Evolutionary conservation across 2,329 filamentous ascomycete genomes (phyloP), one percentile per base, ranked within the genome.

Genomic region (Ophidiomyces ophidiicola): DNA sequence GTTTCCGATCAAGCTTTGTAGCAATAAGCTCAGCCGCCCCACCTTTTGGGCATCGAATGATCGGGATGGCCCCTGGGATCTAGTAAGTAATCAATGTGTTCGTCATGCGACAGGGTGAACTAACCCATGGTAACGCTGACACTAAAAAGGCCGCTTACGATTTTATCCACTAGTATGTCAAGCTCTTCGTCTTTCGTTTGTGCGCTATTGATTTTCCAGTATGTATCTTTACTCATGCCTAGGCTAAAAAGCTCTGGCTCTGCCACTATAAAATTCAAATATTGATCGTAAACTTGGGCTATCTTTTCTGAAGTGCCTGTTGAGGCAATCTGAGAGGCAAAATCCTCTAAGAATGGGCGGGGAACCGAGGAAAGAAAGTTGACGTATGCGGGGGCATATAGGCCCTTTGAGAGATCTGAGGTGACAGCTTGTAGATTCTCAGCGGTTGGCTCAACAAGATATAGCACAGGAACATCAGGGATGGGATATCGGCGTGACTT

Each of bases 81-180:
- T 36, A 44, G 47, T 61, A 44, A 63, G 56, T 34, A 28, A 24
- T 32, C 23, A 8, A 25, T 19, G 23, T 15, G 21, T 14, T 20
- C 17, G 15, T 3, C 3, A 3, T 6, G 5, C 15, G 12, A 7
- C 10, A 28, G n/a, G 19, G 32, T 7, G 21, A 12, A 48, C 69
- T 43, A 69, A 80, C 86, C 88, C 85, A 94, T 94, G 4, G 90
- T 98, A n/a, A 93, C 90, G 44, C 90, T 80, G 34, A 98, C 90
- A 47, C 87, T 94, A 63, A 96, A 98, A n/a, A 98, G 67, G 0
- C 90, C 90, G 53, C 82, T 92, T 36, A 98, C 90, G 47, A 96
- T 88, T 49, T 79, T 78, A 59, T 98, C 88, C 21, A 98, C 75
- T 25, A 90, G 78, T 37, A 73, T 69, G 54, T 96, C 90, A 39